These are phyloP conservation scores for Capronia coronata DNA, from an alignment of 2,329 filamentous ascomycete species.

Conservation along the genomic window DNA sequence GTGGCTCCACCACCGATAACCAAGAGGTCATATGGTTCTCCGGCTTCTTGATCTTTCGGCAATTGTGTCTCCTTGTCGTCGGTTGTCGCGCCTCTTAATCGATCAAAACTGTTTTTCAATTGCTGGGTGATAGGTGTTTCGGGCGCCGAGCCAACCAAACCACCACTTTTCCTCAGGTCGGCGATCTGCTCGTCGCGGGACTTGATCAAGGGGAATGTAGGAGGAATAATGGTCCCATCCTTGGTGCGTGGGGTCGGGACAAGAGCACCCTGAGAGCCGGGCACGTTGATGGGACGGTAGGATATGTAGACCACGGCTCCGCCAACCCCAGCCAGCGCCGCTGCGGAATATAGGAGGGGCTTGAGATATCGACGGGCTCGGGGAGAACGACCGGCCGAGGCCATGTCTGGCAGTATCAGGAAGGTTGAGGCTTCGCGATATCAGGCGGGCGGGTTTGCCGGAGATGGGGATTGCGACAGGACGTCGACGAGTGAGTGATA, in stretches of 20 bases:
- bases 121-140: conserved; percentile 23
- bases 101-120: conserved; percentile 19
- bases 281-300: conserved; percentile 59
- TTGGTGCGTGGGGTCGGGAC: conserved; percentile 58
- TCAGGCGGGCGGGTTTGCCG: too few species aligned
- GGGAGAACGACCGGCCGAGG: conserved; percentile 11
- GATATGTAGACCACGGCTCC: conserved; percentile 52
- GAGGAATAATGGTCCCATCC: conserved; percentile 51
- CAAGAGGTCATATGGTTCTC: conserved; percentile 65
- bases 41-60: conserved; percentile 31
- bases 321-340: conserved; percentile 48
- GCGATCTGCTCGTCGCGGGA: conserved; percentile 47
- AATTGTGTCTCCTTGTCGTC: conserved; percentile 21
- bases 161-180: conserved; percentile 44
- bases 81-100: conserved; percentile 20
- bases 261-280: conserved; percentile 54
- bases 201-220: conserved; percentile 48
- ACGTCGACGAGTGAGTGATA: too few species aligned
- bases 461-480: too few species aligned
- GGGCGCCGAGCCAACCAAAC: conserved; percentile 31
- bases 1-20: conserved; percentile 76
- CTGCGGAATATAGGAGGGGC: conserved; percentile 54
- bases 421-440: background rate
- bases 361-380: conserved; percentile 45
- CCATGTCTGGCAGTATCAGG: conserved; percentile 6